phyloP scores from a whole-genome alignment of 2,329 filamentous ascomycete genomes.

The Cylindrodendrum hubeiense region DNA sequence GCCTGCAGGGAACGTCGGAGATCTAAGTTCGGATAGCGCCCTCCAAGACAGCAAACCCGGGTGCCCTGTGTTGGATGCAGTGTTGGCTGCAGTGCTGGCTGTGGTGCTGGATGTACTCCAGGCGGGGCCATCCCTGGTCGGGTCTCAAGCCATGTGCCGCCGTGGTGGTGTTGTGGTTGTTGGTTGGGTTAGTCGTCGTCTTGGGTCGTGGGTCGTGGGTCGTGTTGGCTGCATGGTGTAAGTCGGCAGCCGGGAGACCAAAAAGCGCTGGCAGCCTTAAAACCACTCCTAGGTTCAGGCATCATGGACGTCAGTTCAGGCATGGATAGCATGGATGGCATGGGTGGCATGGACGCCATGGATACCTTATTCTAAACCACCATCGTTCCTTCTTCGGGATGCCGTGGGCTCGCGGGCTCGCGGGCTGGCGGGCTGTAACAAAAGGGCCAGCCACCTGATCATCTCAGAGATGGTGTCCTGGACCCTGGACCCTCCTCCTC shows the following conservation, averaged over 20 bases:
- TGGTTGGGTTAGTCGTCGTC: neutral
- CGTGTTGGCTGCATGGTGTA: neutral
- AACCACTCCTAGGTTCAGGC: too few species aligned
- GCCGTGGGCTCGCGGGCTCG: too few species aligned
- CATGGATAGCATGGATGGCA: too few species aligned
- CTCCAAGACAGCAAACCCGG: neutral
- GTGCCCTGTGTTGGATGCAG: neutral
- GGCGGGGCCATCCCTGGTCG: neutral
- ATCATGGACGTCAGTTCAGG: too few species aligned
- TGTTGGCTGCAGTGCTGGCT: too few species aligned
- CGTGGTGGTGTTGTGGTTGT: neutral
- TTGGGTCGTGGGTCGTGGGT: neutral
- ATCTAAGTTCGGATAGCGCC: neutral
- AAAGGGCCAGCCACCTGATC: neutral
- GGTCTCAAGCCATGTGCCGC: neutral
- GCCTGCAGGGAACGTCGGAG: neutral
- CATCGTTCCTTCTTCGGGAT: neutral
- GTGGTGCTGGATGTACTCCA: neutral
- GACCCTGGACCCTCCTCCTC: neutral
- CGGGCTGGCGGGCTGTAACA: too few species aligned
- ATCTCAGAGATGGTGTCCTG: neutral
- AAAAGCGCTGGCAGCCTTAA: too few species aligned
- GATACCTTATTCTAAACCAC: too few species aligned
- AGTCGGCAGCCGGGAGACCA: too few species aligned
- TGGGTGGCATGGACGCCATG: too few species aligned